Conservation (phyloP, 2,329 filamentous ascomycete species). For the Arthrobotrys conoides region DNA sequence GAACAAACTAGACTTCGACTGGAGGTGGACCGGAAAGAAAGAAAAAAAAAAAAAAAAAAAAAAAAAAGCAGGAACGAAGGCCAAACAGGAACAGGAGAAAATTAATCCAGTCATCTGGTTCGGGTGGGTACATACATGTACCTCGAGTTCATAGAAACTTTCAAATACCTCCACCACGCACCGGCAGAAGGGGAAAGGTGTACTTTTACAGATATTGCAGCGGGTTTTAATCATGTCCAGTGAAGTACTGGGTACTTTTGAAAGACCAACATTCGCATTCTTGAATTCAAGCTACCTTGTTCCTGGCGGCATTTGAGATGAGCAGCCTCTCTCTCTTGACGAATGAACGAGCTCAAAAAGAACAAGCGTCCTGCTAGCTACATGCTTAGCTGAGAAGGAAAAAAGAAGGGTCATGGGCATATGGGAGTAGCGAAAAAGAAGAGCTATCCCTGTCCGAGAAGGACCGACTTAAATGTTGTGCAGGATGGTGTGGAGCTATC, state of each 20-base stretch:
- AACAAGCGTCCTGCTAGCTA: conserved; percentile 21
- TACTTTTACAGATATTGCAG: conserved; percentile 4
- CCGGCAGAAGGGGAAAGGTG: conserved; percentile 27
- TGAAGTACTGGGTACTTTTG: conserved; percentile 32
- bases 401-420: conserved; percentile 42
- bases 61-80: conserved; percentile 41
- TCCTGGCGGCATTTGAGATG: conserved; percentile 34
- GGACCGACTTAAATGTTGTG: background rate
- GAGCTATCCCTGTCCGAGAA: conserved; percentile 34
- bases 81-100: conserved; percentile 9
- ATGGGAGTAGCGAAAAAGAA: conserved; percentile 29
- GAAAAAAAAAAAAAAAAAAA: too few relatives aligned
- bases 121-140: conserved; percentile 21
- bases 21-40: too few relatives aligned
- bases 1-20: too few relatives aligned
- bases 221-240: background rate
- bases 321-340: conserved; percentile 4
- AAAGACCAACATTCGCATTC: background rate
- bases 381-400: too few relatives aligned
- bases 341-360: conserved; percentile 23
- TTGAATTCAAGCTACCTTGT: conserved; percentile 42
- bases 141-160: conserved; percentile 14
- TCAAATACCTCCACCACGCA: conserved; percentile 38
- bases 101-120: conserved; percentile 44
- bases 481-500: conserved; percentile 45